Evolutionary conservation across 148 eudicot species (phyloP).

Genomic region (Pharnaceum exiguum): DNA sequence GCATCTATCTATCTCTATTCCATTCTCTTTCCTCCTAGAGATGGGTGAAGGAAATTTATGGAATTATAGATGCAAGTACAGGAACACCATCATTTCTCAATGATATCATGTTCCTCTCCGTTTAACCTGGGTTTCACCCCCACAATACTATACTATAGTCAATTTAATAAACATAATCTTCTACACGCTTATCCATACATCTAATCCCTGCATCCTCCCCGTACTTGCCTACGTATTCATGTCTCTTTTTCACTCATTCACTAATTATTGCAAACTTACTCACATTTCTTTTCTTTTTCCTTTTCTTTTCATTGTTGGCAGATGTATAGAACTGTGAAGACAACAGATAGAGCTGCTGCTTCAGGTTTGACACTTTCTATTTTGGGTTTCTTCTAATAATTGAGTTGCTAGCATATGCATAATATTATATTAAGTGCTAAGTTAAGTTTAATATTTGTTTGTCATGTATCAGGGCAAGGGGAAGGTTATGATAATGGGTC

Average conservation of each 20-base stretch:
- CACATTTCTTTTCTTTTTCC: neutral
- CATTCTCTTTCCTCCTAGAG: conserved; percentile 29
- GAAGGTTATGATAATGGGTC: conserved; percentile 76
- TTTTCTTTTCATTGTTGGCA: conserved; percentile 18
- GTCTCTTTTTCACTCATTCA: neutral
- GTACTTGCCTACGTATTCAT: conserved; percentile 14
- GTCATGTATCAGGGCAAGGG: conserved; percentile 37
- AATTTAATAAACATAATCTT: conserved; percentile 1
- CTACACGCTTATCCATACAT: conserved; percentile 34
- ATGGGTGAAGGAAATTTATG: conserved; percentile 24
- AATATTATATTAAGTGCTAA: neutral
- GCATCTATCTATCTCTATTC: conserved; percentile 5
- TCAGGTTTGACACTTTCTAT: conserved; percentile 39
- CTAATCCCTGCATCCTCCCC: conserved; percentile 18
- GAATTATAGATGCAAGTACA: conserved; percentile 50
- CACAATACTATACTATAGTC: too few species aligned
- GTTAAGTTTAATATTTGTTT: neutral
- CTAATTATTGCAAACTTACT: neutral
- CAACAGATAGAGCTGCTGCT: conserved; percentile 85
- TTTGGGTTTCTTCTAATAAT: neutral
- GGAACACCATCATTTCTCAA: conserved; percentile 89
- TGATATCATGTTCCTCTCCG: conserved; percentile 43
- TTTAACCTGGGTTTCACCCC: neutral
- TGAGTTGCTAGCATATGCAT: neutral
- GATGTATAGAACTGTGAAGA: conserved; percentile 96